Evolutionary conservation across 2,329 filamentous ascomycete genomes (phyloP), one percentile per base, ranked within the genome.

Genomic region (Penicillium sp.): DNA sequence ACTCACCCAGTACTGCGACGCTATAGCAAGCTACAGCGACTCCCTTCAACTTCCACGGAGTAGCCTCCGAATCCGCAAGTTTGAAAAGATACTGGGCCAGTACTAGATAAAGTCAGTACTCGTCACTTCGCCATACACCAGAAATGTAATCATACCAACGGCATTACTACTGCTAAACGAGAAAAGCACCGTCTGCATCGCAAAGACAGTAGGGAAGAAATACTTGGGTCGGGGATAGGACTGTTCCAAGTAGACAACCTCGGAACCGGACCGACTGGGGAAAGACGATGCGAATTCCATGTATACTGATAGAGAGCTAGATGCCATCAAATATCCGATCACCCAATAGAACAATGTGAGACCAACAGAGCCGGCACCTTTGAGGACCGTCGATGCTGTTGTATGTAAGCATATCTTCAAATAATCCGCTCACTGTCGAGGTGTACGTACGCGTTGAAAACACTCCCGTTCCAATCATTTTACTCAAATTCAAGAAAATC

Each of bases 221-320:
- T 85, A 87, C 54, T 79, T 82, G 0, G 87, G 87, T 1, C 84
- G 79, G 1, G 86, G 86, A 61, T 82, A 90, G 0, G 85, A 84
- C 66, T 89, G 87, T 63, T 89, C 87, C 0, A 89, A 78, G 62
- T 88, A 89, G 0, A 87, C 86, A 0, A 87, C 86, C 64, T 89
- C 85, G 0, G 82, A 81, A 0, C 86, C 87, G 2, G 84, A 87
- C 8, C 87, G 82, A 66, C 83, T 88, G 0, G 86, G 86, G 58
- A 89, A 89, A 60, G 86, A 89, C 1, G 84, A 79, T 0, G 85
- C 81, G 15, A 84, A 82, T 65, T 89, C 87, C 9, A 89, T 81
- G 56, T 89, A 89, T 0, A 87, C 81, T 0, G 79, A 75, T 3
- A 88, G 78, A 1, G 81, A 81, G 2, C 82, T 78, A 0, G 79